These are phyloP conservation scores for Auriscalpium microsporum DNA, from an alignment of 768 basidiomycete species.

Conservation along the genomic window DNA sequence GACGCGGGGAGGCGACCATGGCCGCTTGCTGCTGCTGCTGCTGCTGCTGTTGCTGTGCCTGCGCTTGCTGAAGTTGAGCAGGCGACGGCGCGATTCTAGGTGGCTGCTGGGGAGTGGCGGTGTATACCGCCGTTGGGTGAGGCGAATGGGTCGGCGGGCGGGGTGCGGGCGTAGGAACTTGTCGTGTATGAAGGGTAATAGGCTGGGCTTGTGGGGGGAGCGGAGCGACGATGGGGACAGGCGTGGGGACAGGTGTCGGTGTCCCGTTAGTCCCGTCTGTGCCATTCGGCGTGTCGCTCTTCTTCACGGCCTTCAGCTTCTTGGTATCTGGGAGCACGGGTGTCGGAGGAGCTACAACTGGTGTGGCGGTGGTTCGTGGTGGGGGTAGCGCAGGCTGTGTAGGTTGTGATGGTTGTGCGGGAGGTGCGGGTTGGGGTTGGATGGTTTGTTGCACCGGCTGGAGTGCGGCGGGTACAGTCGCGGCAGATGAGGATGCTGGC, in stretches of 20 bases:
- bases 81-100: neutral
- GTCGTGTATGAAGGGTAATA: neutral
- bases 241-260: constrained; percentile 1
- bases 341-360: neutral
- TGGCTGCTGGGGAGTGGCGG: neutral
- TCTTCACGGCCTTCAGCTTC: neutral
- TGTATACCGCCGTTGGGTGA: neutral
- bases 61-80: constrained; percentile 7
- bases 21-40: constrained; percentile 3
- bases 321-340: neutral
- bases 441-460: constrained; percentile 2
- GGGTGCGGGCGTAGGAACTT: neutral
- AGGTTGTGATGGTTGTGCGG: constrained; percentile 12
- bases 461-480: neutral
- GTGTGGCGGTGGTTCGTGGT: constrained; percentile 12
- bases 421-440: neutral
- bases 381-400: constrained; percentile 16
- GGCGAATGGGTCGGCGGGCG: constrained; percentile 1
- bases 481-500: neutral
- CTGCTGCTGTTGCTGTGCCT: constrained; percentile 15
- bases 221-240: neutral
- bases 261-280: neutral
- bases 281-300: neutral
- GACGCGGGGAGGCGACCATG: neutral
- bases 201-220: neutral